Conservation (phyloP, 2,329 filamentous ascomycete species). For the Ophiostoma quercus region DNA sequence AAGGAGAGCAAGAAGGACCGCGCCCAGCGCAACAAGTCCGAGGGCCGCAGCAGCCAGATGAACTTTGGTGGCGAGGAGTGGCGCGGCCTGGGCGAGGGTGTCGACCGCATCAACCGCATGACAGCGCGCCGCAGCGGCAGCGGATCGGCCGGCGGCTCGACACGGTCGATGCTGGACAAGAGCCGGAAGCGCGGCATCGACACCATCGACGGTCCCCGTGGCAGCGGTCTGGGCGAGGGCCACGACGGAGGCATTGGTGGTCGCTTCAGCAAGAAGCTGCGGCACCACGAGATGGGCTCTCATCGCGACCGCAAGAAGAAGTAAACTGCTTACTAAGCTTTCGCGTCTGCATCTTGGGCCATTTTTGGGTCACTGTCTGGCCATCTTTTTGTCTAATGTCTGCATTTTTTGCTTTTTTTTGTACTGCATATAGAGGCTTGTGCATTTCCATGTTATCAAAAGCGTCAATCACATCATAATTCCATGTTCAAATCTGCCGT, state of each 20-base stretch:
- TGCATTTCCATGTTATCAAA: background rate
- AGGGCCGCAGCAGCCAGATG: slow-evolving; percentile 54
- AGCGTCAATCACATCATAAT: background rate
- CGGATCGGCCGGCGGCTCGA: slow-evolving; percentile 45
- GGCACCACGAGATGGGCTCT: slow-evolving; percentile 44
- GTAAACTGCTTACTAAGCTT: background rate
- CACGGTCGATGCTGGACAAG: slow-evolving; percentile 66
- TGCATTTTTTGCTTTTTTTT: background rate
- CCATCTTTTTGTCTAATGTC: background rate
- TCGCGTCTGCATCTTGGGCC: background rate
- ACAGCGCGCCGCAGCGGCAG: slow-evolving; percentile 63
- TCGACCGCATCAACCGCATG: slow-evolving; percentile 78
- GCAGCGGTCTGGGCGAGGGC: slow-evolving; percentile 43
- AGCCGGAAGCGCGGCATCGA: slow-evolving; percentile 76
- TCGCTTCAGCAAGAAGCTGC: slow-evolving; percentile 65
- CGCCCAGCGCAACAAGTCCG: slow-evolving; percentile 56
- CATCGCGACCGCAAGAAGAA: slow-evolving; percentile 43
- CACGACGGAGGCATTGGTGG: slow-evolving; percentile 48
- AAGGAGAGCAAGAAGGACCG: slow-evolving; percentile 82
- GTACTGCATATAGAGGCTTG: slow-evolving; percentile 4
- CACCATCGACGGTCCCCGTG: slow-evolving; percentile 61
- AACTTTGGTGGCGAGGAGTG: slow-evolving; percentile 86
- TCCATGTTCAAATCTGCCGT: background rate
- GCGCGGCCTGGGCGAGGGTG: slow-evolving; percentile 75
- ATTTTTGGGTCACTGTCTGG: background rate